Evolutionary conservation across 2,329 filamentous ascomycete species (phyloP).

Genomic region (Bipolaris oryzae): DNA sequence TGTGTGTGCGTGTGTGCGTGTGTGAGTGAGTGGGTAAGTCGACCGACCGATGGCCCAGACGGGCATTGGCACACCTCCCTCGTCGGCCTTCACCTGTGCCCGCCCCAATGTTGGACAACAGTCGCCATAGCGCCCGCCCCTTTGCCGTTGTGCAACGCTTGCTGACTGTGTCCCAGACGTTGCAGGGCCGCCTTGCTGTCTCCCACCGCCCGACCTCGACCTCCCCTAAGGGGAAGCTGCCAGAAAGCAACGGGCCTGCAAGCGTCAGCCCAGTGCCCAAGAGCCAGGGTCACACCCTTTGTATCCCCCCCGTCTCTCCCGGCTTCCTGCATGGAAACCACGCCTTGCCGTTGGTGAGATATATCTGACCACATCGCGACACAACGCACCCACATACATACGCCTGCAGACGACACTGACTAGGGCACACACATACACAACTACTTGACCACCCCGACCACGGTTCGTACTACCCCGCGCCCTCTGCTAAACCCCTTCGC

Average conservation of each 20-base stretch:
- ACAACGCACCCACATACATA: conserved; percentile 38
- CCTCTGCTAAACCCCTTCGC: conserved; percentile 12
- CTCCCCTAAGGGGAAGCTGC: conserved; percentile 9
- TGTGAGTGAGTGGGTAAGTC: conserved; percentile 35
- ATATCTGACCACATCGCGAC: conserved; percentile 30
- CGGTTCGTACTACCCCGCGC: conserved; percentile 45
- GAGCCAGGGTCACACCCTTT: conserved; percentile 29
- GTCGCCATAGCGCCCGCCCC: conserved; percentile 38
- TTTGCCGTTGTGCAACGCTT: conserved; percentile 33
- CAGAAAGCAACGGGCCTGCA: conserved; percentile 8
- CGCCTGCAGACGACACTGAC: conserved; percentile 39
- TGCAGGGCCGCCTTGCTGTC: conserved; percentile 27
- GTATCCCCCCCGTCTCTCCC: conserved; percentile 10
- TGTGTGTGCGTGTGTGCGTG: conserved; percentile 12
- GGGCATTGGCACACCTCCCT: conserved; percentile 22
- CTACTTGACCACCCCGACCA: conserved; percentile 29
- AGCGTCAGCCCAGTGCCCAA: conserved; percentile 5
- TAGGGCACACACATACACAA: conserved; percentile 37
- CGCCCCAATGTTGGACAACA: conserved; percentile 45
- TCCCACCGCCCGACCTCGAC: conserved; percentile 18
- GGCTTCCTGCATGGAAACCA: conserved; percentile 28
- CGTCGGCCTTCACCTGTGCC: conserved; percentile 43
- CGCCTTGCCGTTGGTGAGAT: conserved; percentile 25
- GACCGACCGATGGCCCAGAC: neutral
- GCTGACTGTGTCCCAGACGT: conserved; percentile 41